A percentile compares a stretch with the other conserved stretches of the same genome.
These are phyloP conservation scores for Linum trigynum DNA, from an alignment of 345 rosid genomes.

Conservation along the genomic window DNA sequence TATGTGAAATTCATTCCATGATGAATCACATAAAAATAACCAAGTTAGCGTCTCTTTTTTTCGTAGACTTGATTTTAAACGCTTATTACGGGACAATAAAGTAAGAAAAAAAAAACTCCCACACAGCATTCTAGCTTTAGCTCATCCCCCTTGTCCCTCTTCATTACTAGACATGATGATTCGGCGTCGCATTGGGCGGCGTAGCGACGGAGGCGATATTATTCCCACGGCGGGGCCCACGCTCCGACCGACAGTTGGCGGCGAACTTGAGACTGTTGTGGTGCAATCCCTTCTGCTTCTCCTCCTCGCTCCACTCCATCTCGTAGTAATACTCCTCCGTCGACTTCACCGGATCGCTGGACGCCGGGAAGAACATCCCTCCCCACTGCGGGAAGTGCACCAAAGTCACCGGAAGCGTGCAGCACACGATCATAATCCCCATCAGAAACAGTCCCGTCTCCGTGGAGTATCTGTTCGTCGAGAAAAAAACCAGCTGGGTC, in stretches of 20 bases:
- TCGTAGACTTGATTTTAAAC: no score
- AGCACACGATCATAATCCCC: slow-evolving; percentile 61
- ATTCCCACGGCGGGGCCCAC: slow-evolving; percentile 31
- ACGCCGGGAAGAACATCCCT: slow-evolving; percentile 52
- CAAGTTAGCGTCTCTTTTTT: no score
- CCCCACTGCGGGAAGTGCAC: slow-evolving; percentile 86
- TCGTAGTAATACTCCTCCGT: slow-evolving; percentile 51
- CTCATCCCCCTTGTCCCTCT: slow-evolving; percentile 16
- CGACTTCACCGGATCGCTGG: slow-evolving; percentile 31
- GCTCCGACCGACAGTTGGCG: slow-evolving; percentile 61
- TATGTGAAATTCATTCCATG: no score
- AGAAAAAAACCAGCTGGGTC: slow-evolving; percentile 61
- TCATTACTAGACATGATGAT: not conserved
- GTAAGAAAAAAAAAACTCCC: not conserved
- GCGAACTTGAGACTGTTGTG: slow-evolving; percentile 62
- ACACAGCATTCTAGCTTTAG: not conserved
- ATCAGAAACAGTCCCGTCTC: slow-evolving; percentile 48
- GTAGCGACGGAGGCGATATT: slow-evolving; percentile 31
- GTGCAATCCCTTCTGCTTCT: slow-evolving; percentile 48
- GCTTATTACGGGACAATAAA: no score
- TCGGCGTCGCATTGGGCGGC: slow-evolving; percentile 36
- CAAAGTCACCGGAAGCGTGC: slow-evolving; percentile 51
- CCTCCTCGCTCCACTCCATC: slow-evolving; percentile 63
- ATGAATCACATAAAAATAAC: no score
- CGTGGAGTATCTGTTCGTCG: slow-evolving; percentile 42